Percentiles rank a stretch among this genome's conserved stretches.
These are phyloP conservation scores for Cucumis cinereus DNA, from an alignment of 306 rosid genomes.

Conservation along the genomic window DNA sequence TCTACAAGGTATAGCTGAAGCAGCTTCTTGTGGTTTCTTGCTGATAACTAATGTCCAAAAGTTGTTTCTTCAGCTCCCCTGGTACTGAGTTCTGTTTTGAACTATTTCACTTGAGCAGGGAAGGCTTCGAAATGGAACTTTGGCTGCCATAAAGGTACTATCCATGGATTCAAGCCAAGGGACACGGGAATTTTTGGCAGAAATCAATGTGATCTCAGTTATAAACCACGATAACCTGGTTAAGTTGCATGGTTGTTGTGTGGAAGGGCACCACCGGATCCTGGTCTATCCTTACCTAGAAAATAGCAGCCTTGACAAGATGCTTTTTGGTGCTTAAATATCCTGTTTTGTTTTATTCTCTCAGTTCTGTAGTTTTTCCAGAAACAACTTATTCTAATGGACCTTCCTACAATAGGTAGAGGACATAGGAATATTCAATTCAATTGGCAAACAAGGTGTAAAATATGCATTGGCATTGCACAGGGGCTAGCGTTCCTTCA, in stretches of 20 bases:
- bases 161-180: conserved; percentile 67
- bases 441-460: conserved; percentile 37
- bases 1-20: conserved; percentile 53
- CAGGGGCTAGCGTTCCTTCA: conserved; percentile 65
- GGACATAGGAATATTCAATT: conserved; percentile 42
- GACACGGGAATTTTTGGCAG: conserved; percentile 54
- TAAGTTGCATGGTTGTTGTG: conserved; percentile 71
- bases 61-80: neutral
- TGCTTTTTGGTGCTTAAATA: conserved; percentile 37
- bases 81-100: conserved; percentile 2
- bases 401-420: conserved; percentile 28
- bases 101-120: conserved; percentile 28
- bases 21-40: neutral
- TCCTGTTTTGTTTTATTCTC: neutral
- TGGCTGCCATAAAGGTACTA: conserved; percentile 64
- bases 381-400: conserved; percentile 9
- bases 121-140: conserved; percentile 33
- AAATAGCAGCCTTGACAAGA: conserved; percentile 66
- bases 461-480: conserved; percentile 69
- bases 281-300: conserved; percentile 85
- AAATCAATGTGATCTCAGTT: conserved; percentile 58
- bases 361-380: neutral
- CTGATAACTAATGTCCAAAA: neutral
- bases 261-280: conserved; percentile 49
- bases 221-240: conserved; percentile 69